Base-by-base conservation (phyloP, 768 basidiomycete species). In the Lactarius indigo region DNA sequence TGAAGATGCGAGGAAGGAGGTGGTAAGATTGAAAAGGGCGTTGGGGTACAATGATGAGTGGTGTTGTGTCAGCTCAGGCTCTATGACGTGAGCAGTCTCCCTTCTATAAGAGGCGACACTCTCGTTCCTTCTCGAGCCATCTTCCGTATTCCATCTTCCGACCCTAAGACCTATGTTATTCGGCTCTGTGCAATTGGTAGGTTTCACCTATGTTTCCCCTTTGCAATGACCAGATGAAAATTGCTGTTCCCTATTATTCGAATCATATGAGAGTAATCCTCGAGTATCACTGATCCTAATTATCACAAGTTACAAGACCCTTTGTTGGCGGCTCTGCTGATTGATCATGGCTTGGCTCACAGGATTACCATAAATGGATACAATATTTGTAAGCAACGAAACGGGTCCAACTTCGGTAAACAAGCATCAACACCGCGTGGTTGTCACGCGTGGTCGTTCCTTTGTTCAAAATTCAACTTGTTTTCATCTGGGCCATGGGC, bases 231-330 rank as follows among this genome's bases (percentile, higher is more conserved):
- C 42, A 72, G 84, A 85, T 85, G 85, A 83, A 70, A 71, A 72
- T 79, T 78, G 56, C 37, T 70, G 84, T 86, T 87, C 82, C 85
- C 85, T 86, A 85, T 85, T 86, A 85, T 82, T 82, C 80, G 83
- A 85, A 18, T 42, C 28, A 58, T 26, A 28, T 42, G 65, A 66
- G 61, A 59, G 62, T 35, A 41, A 47, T 63, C 59, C 23, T 30
- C 57, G 37, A 57, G 60, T 42, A 28, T 30, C n/a, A 41, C 66
- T 67, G 66, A 67, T 63, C 33, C 31, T 57, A 5, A 42, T 57
- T 7, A 31, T n/a, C 23, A 56, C 15, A 15, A 37, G 35, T 37
- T 37, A 12, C 12, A 31, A 18, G 13, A 30, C 55, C 35, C 35
- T 35, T 35, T 37, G 35, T 37, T 12, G 12, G 33, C 1, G 10